Evolutionary conservation across 306 rosid species (phyloP).

Genomic region (Betula pendula): DNA sequence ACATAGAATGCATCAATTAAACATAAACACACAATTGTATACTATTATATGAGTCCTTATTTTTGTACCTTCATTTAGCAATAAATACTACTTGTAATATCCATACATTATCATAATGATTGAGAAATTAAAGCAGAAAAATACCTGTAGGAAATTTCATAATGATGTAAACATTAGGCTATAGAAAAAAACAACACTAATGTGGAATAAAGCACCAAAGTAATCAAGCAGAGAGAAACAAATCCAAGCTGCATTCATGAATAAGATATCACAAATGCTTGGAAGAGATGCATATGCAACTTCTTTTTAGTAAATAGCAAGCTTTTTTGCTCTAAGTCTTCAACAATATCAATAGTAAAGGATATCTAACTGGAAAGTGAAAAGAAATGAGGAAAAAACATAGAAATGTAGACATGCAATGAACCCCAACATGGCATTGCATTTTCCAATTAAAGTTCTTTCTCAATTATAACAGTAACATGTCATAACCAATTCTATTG

Average conservation of each 20-base stretch:
- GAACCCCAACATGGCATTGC: conserved; percentile 8
- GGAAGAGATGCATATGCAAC: neutral
- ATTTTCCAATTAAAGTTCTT: conserved; percentile 17
- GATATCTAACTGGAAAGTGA: conserved; percentile 10
- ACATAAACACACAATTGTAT: no score
- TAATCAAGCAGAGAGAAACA: conserved; percentile 7
- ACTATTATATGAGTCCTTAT: conserved; percentile 7
- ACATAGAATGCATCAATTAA: no score
- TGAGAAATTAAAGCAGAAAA: conserved; percentile 90
- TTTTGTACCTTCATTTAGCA: conserved; percentile 11
- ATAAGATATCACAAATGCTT: neutral
- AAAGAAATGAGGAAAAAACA: conserved; percentile 10
- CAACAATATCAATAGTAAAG: neutral
- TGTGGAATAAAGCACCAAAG: conserved; percentile 28
- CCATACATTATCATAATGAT: conserved; percentile 36
- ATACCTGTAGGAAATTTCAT: conserved; percentile 51
- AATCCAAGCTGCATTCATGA: neutral
- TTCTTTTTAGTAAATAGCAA: neutral
- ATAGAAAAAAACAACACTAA: conserved; percentile 8
- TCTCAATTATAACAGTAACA: neutral
- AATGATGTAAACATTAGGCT: conserved; percentile 17
- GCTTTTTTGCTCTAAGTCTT: neutral
- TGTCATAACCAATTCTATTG: conserved; percentile 12
- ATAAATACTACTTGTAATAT: neutral
- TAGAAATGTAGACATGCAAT: neutral